A percentile compares a stretch with the other conserved stretches of the same genome.
phyloP scores from a whole-genome alignment of 1,284 basidiomycete genomes.

The Erythrobasidium hasegawianum region DNA sequence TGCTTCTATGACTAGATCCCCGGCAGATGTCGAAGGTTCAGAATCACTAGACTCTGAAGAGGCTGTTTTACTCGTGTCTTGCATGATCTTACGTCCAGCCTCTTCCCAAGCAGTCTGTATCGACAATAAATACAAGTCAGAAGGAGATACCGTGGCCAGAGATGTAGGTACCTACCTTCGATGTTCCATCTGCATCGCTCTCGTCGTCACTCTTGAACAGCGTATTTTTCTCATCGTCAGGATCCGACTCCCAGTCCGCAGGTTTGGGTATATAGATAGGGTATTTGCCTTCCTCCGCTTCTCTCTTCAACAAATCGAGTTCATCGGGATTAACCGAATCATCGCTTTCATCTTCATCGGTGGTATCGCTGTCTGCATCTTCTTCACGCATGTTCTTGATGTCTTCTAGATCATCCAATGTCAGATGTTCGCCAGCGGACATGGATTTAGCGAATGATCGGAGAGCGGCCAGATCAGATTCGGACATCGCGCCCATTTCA shows the following conservation, averaged over 20 bases:
- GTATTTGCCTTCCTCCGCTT: not conserved
- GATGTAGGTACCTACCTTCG: not conserved
- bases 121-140: not conserved
- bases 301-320: not conserved
- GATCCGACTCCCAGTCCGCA: not conserved
- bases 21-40: not conserved
- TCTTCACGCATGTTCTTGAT: not conserved
- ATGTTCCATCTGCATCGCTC: not conserved
- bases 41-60: not conserved
- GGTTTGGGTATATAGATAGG: not conserved
- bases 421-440: conserved; percentile 14
- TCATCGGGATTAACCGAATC: not conserved
- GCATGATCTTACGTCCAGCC: not conserved
- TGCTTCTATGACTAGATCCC: not conserved
- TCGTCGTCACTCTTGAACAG: conserved; percentile 5
- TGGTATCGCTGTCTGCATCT: not conserved
- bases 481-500: not conserved
- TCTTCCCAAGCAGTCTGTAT: conserved; percentile 1
- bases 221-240: not conserved
- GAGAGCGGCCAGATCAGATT: not conserved
- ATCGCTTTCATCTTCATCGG: not conserved
- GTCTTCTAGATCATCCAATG: conserved; percentile 16
- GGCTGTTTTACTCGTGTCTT: not conserved
- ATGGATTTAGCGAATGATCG: not conserved
- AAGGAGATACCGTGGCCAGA: not conserved